A percentile compares a stretch with the other conserved stretches of the same genome.
Evolutionary conservation across 2,329 filamentous ascomycete genomes (phyloP).

Genomic region (Botrytis pseudocinerea): DNA sequence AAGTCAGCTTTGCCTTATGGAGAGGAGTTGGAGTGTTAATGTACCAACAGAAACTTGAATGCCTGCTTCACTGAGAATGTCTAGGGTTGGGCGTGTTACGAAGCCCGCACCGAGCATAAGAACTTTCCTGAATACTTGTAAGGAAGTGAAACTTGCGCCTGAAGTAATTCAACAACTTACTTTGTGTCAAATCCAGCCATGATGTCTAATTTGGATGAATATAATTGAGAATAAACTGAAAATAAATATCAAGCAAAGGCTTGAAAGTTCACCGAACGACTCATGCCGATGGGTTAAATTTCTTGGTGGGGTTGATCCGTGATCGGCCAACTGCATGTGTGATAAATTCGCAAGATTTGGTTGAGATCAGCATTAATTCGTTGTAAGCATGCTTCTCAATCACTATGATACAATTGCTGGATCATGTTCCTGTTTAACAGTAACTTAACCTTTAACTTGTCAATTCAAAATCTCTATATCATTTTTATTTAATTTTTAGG

Average conservation of each 20-base stretch:
- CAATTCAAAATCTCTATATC: no score
- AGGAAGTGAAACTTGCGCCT: not conserved
- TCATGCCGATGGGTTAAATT: constrained; percentile 26
- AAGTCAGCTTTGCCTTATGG: not conserved
- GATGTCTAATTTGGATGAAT: constrained; percentile 6
- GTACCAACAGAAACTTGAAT: constrained; percentile 58
- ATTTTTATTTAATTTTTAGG: not conserved
- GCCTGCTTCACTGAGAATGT: constrained; percentile 57
- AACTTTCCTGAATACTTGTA: constrained; percentile 38
- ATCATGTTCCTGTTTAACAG: not conserved
- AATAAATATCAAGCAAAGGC: not conserved
- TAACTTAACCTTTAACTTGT: not conserved
- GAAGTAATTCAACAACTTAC: not conserved
- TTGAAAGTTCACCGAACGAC: constrained; percentile 25
- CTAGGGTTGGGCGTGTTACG: constrained; percentile 58
- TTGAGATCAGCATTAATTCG: not conserved
- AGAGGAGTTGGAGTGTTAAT: constrained; percentile 24
- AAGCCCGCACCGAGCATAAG: constrained; percentile 55
- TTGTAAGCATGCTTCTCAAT: not conserved
- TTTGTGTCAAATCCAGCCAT: constrained; percentile 19
- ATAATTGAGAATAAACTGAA: not conserved
- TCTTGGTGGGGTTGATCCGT: constrained; percentile 35
- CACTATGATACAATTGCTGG: no score
- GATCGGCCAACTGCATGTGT: constrained; percentile 24
- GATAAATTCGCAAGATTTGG: not conserved